Base-by-base conservation (phyloP, 1,284 basidiomycete species). In the Trichosporon faecale region DNA sequence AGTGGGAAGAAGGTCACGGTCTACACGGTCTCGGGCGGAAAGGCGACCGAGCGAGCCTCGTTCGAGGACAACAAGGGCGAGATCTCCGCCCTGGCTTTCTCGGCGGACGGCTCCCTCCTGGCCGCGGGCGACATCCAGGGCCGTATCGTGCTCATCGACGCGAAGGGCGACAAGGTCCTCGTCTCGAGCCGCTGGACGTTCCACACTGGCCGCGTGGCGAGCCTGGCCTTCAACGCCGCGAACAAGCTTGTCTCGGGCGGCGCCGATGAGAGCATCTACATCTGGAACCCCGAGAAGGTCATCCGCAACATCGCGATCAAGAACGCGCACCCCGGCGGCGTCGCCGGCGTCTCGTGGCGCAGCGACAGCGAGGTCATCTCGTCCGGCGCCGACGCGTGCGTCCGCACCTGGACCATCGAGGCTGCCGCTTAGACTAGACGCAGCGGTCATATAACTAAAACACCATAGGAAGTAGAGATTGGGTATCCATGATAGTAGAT, bases 181-280 rank as follows among this genome's bases (percentile, higher is more conserved):
- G 92, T 91, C 35, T 85, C 88, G 8, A 86, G 88, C 4, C 89
- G 89, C 67, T 98, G 96, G 96, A 89, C 92, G 3, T 91, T 91
- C 86, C 96, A 99, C 84, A 88, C 90, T 3, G 93, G 89, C 0
- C 89, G 93, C 23, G 88, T 98, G 70, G 88, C 91, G 75, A 88
- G 91, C 18, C 86, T 98, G 16, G 85, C 88, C 0, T 98, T 91
- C 89, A 91, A 91, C 2, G 80, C 88, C 1, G 89, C 89, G 3
- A 86, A 86, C 76, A 88, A 94, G 76, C 89, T 92, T 71, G 94
- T 90, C 2, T 94, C 93, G 8, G 94, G 91, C 16, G 93, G 93
- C 9, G 87, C 96, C 44, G 96, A 99, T 80, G 96, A 95, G 31
- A 89, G 94, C 77, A 89, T 97, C 8, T 97, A 94, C 80, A 85